These are phyloP conservation scores for Phyllosticta capitalensis DNA, from an alignment of 2,329 filamentous ascomycete species.

Conservation along the genomic window DNA sequence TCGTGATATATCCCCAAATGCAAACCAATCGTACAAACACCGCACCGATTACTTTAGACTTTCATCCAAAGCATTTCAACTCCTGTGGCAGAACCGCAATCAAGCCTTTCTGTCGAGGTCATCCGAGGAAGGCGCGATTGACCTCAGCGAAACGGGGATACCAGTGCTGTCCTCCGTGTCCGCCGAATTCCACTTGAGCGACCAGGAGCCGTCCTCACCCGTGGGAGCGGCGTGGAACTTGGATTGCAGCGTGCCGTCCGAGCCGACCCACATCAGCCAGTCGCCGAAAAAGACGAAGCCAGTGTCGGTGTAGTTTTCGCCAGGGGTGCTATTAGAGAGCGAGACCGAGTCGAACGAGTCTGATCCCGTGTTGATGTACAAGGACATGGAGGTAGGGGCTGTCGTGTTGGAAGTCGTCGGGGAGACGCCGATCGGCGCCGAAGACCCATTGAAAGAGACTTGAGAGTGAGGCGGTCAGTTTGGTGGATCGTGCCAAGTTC, in stretches of 20 bases:
- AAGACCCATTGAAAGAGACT: slow-evolving; percentile 2
- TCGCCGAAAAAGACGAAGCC: slow-evolving; percentile 9
- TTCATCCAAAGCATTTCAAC: neutral
- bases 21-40: neutral
- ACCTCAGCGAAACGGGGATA: slow-evolving; percentile 1
- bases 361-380: slow-evolving; percentile 3
- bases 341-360: slow-evolving; percentile 4
- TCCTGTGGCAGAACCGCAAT: neutral
- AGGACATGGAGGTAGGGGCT: neutral
- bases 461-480: neutral
- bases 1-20: neutral
- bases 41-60: no score
- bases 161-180: neutral
- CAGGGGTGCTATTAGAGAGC: neutral
- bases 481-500: neutral
- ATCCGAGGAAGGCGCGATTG: neutral
- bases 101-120: neutral
- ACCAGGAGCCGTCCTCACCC: slow-evolving; percentile 2
- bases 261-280: slow-evolving; percentile 6
- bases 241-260: neutral
- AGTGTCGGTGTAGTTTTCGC: slow-evolving; percentile 5
- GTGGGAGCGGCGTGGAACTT: slow-evolving; percentile 5
- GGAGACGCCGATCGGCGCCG: neutral
- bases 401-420: slow-evolving; percentile 2
- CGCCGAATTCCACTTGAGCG: slow-evolving; percentile 6